phyloP scores from a whole-genome alignment of 129 eudicot genomes.

The Lactuca sativa region DNA sequence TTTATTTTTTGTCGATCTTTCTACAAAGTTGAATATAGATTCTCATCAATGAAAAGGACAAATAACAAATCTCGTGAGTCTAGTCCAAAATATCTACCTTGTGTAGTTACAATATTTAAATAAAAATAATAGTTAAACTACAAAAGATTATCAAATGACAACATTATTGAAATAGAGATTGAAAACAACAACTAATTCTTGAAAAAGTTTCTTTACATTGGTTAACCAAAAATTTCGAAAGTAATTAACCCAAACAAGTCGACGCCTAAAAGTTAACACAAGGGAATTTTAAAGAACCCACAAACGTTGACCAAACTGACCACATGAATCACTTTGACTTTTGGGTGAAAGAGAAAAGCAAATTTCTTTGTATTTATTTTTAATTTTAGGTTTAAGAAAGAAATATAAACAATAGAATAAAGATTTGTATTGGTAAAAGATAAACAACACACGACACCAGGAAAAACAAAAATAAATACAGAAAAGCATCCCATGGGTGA shows the following conservation, averaged over 20 bases:
- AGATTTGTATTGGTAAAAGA: slow-evolving; percentile 31
- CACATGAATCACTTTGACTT: slow-evolving; percentile 43
- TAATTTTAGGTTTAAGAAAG: background rate
- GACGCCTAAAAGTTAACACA: slow-evolving; percentile 19
- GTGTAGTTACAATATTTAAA: too few relatives aligned
- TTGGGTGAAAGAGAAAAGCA: slow-evolving; percentile 39
- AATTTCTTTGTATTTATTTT: slow-evolving; percentile 24
- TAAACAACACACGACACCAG: slow-evolving; percentile 43
- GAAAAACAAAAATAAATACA: slow-evolving; percentile 36
- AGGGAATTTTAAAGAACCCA: slow-evolving; percentile 27
- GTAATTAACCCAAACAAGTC: slow-evolving; percentile 24
- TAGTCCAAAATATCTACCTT: too few relatives aligned
- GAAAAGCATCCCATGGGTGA: slow-evolving; percentile 47
- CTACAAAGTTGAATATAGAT: too few relatives aligned
- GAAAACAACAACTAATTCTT: background rate
- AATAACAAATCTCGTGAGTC: too few relatives aligned
- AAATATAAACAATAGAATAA: background rate
- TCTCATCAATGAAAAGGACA: too few relatives aligned
- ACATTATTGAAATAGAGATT: slow-evolving; percentile 2
- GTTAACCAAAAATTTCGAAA: slow-evolving; percentile 12
- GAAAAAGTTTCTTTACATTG: background rate
- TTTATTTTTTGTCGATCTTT: too few relatives aligned
- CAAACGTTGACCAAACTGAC: slow-evolving; percentile 41
- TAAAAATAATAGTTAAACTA: too few relatives aligned
- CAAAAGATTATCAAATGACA: background rate